These are phyloP conservation scores for Macroventuria anomochaeta DNA, from an alignment of 2,329 filamentous ascomycete species.

Conservation along the genomic window DNA sequence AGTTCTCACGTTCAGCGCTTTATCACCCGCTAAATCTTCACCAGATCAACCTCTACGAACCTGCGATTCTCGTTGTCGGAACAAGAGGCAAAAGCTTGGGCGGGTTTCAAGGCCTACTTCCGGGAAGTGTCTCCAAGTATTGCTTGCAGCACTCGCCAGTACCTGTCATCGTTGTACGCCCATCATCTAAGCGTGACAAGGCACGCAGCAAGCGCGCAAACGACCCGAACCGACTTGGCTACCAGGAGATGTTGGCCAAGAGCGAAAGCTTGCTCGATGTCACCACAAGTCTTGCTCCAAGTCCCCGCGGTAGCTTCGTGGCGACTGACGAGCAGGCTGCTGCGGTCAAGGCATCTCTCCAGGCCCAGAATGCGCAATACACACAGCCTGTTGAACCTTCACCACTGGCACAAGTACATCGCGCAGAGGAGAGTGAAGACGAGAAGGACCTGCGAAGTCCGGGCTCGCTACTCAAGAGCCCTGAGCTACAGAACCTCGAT, in stretches of 20 bases:
- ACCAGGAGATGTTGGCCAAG: slow-evolving; percentile 77
- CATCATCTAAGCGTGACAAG: slow-evolving; percentile 84
- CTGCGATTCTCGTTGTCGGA: slow-evolving; percentile 88
- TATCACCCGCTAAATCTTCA: slow-evolving; percentile 8
- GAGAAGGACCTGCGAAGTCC: slow-evolving; percentile 42
- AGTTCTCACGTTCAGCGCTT: neutral
- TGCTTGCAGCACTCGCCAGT: slow-evolving; percentile 93
- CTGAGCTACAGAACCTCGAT: slow-evolving; percentile 48
- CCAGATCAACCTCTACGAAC: slow-evolving; percentile 90
- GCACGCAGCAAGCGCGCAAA: slow-evolving; percentile 85
- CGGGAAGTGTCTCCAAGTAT: slow-evolving; percentile 92
- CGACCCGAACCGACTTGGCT: slow-evolving; percentile 77
- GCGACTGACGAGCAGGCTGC: slow-evolving; percentile 43
- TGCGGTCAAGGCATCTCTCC: slow-evolving; percentile 31
- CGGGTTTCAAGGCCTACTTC: slow-evolving; percentile 83
- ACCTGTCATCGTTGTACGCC: slow-evolving; percentile 89
- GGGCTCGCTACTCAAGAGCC: slow-evolving; percentile 50
- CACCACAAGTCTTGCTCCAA: slow-evolving; percentile 30
- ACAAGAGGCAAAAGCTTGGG: slow-evolving; percentile 84
- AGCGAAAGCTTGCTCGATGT: slow-evolving; percentile 63
- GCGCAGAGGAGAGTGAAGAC: slow-evolving; percentile 28
- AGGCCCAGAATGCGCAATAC: slow-evolving; percentile 49
- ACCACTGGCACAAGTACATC: slow-evolving; percentile 41
- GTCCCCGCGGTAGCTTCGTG: slow-evolving; percentile 55
- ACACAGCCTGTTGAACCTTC: slow-evolving; percentile 53